A percentile compares a stretch with the other conserved stretches of the same genome.
phyloP scores from a whole-genome alignment of 805 yeast genomes.

The Wickerhamiella dianesei region DNA sequence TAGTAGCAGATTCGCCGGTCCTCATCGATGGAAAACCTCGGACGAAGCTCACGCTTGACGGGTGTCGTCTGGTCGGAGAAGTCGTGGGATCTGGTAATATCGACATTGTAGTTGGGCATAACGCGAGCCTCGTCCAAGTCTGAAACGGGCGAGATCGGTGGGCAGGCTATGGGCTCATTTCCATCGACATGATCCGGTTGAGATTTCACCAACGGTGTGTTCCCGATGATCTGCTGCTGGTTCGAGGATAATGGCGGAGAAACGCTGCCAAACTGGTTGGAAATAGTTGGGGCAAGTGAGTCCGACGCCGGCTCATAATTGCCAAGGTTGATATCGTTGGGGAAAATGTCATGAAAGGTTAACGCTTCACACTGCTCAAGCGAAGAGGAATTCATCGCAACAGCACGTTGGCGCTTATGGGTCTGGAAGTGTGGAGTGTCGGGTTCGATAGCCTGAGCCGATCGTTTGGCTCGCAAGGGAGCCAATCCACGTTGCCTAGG shows the following conservation, averaged over 20 bases:
- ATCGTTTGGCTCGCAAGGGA: background rate
- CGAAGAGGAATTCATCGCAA: no score
- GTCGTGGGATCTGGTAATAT: background rate
- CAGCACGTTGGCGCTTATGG: background rate
- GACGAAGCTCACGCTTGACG: constrained; percentile 2
- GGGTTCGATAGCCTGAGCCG: background rate
- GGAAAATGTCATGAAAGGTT: background rate
- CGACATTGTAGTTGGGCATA: background rate
- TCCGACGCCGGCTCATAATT: background rate
- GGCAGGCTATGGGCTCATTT: background rate
- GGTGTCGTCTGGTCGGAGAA: background rate
- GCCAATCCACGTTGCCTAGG: background rate
- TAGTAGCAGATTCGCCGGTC: constrained; percentile 26
- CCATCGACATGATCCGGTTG: background rate
- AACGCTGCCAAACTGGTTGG: background rate
- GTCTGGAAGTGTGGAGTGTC: background rate
- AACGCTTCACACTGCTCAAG: no score
- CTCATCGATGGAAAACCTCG: constrained; percentile 21
- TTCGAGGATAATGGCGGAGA: background rate
- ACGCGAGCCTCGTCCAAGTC: background rate
- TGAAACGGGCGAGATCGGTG: background rate
- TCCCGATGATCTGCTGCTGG: background rate
- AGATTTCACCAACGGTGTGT: background rate
- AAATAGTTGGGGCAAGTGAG: background rate
- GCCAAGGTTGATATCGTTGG: background rate